Conservation (phyloP, 805 yeast species). For the Saturnispora quitensis region DNA sequence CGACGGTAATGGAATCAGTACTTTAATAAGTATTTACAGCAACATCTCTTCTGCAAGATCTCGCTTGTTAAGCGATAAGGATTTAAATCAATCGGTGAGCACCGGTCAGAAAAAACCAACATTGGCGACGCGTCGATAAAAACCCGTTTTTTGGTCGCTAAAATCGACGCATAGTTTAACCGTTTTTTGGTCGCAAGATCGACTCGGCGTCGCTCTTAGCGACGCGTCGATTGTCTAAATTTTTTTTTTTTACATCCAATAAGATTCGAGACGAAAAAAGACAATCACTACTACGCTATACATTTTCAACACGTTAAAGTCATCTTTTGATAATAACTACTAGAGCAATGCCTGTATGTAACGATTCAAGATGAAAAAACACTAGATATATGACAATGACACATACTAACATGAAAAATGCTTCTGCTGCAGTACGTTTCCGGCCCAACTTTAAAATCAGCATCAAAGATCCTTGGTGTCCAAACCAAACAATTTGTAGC, state of each 20-base stretch:
- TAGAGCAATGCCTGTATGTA: constrained; percentile 12
- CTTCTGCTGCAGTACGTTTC: constrained; percentile 37
- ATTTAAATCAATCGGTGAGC: neutral
- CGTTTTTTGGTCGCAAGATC: neutral
- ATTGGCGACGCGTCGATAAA: neutral
- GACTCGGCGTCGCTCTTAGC: neutral
- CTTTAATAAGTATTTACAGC: too few species aligned
- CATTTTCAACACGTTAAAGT: neutral
- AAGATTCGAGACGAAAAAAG: neutral
- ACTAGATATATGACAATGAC: too few species aligned
- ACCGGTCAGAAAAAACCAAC: neutral
- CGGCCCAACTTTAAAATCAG: constrained; percentile 39
- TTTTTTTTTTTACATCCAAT: neutral
- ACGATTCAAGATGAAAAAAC: neutral
- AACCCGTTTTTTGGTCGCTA: neutral
- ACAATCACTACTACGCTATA: neutral
- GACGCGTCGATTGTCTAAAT: neutral
- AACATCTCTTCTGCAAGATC: neutral
- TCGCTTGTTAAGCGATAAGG: neutral
- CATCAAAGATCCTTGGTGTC: constrained; percentile 25
- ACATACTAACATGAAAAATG: constrained; percentile 8
- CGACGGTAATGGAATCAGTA: too few species aligned
- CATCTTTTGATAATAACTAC: neutral
- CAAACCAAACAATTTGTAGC: constrained; percentile 19
- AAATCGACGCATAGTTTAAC: too few species aligned